These are phyloP conservation scores for Auxenochlorella pyrenoidosa DNA, from an alignment of 139 green algal genomes.

Conservation along the genomic window DNA sequence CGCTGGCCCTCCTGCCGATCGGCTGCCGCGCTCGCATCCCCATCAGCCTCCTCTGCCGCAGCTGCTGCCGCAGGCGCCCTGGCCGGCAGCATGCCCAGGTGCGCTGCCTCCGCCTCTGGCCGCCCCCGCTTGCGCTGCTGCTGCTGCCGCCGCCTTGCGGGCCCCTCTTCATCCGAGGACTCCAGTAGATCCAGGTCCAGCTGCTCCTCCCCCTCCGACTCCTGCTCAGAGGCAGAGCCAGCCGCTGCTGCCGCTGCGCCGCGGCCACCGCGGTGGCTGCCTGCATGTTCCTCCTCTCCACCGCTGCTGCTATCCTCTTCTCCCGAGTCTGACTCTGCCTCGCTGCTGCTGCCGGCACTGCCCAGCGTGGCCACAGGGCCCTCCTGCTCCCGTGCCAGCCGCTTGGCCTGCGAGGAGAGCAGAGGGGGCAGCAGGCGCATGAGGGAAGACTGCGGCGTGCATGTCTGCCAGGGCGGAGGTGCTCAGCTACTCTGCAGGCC, in stretches of 20 bases:
- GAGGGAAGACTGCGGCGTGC: too few relatives aligned
- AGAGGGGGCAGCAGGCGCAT: too few relatives aligned
- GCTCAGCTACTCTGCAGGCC: too few relatives aligned
- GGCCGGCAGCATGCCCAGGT: conserved; percentile 58
- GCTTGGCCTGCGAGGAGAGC: conserved; percentile 23
- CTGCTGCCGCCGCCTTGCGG: conserved; percentile 9
- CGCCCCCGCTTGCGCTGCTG: conserved; percentile 10
- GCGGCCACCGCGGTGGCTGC: background rate
- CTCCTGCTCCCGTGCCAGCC: conserved; percentile 34
- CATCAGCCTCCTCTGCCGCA: background rate
- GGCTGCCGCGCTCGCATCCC: background rate
- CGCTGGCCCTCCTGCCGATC: background rate
- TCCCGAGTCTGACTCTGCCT: background rate
- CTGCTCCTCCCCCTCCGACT: conserved; percentile 6
- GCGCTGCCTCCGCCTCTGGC: conserved; percentile 31
- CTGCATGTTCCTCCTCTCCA: background rate
- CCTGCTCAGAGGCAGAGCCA: background rate
- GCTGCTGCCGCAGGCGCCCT: background rate
- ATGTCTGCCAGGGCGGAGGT: too few relatives aligned
- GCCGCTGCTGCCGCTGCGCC: background rate
- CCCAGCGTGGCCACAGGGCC: background rate
- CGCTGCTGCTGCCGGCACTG: conserved; percentile 1
- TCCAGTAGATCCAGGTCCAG: conserved; percentile 29
- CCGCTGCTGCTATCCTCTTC: background rate
- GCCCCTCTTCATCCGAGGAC: conserved; percentile 34